Percentiles rank a stretch among this genome's conserved stretches.
These are phyloP conservation scores for Biscogniauxia mediterranea DNA, from an alignment of 2,329 filamentous ascomycete genomes.

Conservation along the genomic window DNA sequence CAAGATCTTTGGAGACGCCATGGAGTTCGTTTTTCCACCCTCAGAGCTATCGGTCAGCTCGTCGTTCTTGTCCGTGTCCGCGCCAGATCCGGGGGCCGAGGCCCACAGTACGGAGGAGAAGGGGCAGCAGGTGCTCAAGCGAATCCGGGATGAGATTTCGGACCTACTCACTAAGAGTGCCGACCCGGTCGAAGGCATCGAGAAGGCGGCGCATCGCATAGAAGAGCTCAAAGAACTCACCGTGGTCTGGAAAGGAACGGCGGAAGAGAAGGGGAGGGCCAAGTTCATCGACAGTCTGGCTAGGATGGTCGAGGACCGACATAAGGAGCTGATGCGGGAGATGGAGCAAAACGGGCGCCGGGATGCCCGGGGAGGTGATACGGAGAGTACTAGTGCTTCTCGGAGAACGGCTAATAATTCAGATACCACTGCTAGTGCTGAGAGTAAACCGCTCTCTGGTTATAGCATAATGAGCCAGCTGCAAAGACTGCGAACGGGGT, in stretches of 20 bases:
- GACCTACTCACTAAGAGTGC: slow-evolving; percentile 57
- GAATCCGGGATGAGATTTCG: slow-evolving; percentile 69
- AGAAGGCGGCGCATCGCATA: slow-evolving; percentile 71
- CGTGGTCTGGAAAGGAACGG: slow-evolving; percentile 90
- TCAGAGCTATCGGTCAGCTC: slow-evolving; percentile 82
- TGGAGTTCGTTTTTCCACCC: slow-evolving; percentile 91
- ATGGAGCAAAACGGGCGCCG: slow-evolving; percentile 43
- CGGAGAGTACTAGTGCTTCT: slow-evolving; percentile 32
- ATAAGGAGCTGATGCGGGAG: slow-evolving; percentile 52
- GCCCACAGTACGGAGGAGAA: slow-evolving; percentile 77
- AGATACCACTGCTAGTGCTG: slow-evolving; percentile 27
- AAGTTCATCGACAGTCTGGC: slow-evolving; percentile 81
- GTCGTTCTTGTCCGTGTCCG: slow-evolving; percentile 86
- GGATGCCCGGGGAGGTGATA: slow-evolving; percentile 28
- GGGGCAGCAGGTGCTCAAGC: slow-evolving; percentile 75
- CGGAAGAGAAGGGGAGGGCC: slow-evolving; percentile 81
- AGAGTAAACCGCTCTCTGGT: slow-evolving; percentile 46
- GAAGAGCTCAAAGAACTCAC: slow-evolving; percentile 74
- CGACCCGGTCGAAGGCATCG: slow-evolving; percentile 65
- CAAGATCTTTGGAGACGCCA: slow-evolving; percentile 87
- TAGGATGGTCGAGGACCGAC: slow-evolving; percentile 77
- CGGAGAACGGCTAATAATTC: slow-evolving; percentile 35
- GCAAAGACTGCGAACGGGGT: slow-evolving; percentile 56
- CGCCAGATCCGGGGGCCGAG: slow-evolving; percentile 66
- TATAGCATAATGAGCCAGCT: slow-evolving; percentile 63